Evolutionary conservation across 306 rosid species (phyloP).

Genomic region (Casuarina glauca): DNA sequence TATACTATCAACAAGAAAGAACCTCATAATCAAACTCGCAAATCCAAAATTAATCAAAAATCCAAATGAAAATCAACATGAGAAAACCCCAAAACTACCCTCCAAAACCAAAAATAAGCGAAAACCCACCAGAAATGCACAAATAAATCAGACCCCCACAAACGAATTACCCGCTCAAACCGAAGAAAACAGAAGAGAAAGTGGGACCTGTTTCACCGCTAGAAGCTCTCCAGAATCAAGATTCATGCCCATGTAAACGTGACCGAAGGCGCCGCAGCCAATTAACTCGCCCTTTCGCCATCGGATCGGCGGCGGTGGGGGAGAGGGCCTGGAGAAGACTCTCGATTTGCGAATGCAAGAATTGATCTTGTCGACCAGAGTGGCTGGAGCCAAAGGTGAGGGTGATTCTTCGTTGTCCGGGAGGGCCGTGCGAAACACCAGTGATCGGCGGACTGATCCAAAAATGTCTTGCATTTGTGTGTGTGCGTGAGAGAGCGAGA

Average conservation of each 20-base stretch:
- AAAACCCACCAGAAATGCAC: neutral
- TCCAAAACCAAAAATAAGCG: neutral
- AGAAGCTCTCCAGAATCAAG: constrained; percentile 99
- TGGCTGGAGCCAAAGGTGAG: constrained; percentile 29
- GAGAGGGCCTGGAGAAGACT: constrained; percentile 70
- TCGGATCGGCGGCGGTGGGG: constrained; percentile 64
- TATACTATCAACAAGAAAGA: neutral
- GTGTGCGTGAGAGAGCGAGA: neutral
- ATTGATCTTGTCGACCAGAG: constrained; percentile 79
- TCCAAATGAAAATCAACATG: constrained; percentile 1
- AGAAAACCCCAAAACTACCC: constrained; percentile 3
- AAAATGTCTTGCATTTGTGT: constrained; percentile 82
- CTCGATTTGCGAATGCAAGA: constrained; percentile 76
- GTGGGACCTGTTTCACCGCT: constrained; percentile 85
- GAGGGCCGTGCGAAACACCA: constrained; percentile 73
- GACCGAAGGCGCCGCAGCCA: constrained; percentile 98
- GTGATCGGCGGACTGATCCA: constrained; percentile 97
- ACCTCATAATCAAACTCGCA: constrained; percentile 7
- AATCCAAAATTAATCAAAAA: constrained; percentile 1
- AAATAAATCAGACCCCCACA: neutral
- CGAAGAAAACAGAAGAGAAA: neutral
- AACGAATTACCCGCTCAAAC: neutral
- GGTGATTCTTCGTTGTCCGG: constrained; percentile 58
- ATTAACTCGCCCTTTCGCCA: constrained; percentile 99
- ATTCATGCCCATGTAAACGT: constrained; percentile 99